Evolutionary conservation across 139 green algal species (phyloP).

Genomic region (Asterochloris sp.): DNA sequence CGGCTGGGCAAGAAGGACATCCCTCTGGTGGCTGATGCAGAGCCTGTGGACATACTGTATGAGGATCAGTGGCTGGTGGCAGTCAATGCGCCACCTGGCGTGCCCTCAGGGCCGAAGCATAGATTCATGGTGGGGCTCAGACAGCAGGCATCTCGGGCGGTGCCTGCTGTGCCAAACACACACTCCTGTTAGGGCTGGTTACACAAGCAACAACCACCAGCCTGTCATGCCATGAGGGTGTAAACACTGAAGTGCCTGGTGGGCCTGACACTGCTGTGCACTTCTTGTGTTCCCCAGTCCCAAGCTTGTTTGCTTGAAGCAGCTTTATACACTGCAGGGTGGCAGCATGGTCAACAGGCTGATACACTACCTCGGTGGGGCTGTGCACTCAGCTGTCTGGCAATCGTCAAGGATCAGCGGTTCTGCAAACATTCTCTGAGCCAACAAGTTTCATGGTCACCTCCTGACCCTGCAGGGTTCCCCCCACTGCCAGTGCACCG

Average conservation of each 20-base stretch:
- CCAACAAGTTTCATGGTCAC: not conserved
- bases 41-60: slow-evolving; percentile 60
- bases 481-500: slow-evolving; percentile 54
- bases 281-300: not conserved
- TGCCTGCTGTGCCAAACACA: not conserved
- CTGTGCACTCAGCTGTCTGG: not conserved
- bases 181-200: not conserved
- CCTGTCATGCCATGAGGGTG: too few relatives aligned
- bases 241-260: too few relatives aligned
- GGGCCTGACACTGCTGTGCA: too few relatives aligned
- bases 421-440: not conserved
- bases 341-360: slow-evolving; percentile 76
- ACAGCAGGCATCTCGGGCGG: not conserved
- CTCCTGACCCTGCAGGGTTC: slow-evolving; percentile 13
- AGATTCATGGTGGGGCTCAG: slow-evolving; percentile 29
- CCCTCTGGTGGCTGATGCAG: slow-evolving; percentile 50
- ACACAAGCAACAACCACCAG: not conserved
- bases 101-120: slow-evolving; percentile 74
- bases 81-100: slow-evolving; percentile 70
- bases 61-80: slow-evolving; percentile 76
- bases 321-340: slow-evolving; percentile 22
- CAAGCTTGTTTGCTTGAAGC: too few relatives aligned
- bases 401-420: not conserved
- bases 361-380: slow-evolving; percentile 48
- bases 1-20: slow-evolving; percentile 44